Conservation (phyloP, 2,329 filamentous ascomycete species). For the Coniochaeta sp. region DNA sequence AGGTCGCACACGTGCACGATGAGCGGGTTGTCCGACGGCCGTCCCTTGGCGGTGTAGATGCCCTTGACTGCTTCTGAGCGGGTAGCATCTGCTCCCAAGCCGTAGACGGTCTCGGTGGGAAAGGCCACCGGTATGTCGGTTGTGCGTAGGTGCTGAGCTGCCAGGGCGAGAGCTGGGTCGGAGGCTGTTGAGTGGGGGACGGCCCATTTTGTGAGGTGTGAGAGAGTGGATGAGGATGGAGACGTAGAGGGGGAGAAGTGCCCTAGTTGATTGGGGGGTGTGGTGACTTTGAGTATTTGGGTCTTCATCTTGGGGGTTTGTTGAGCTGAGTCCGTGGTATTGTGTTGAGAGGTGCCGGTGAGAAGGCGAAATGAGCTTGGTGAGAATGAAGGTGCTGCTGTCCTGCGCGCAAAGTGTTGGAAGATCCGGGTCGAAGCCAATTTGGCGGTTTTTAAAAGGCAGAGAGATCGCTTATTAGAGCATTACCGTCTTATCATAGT, state of each 20-base stretch:
- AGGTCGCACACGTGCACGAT: conserved; percentile 88
- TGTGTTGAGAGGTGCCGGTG: background rate
- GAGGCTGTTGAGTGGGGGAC: conserved; percentile 16
- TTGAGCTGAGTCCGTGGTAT: background rate
- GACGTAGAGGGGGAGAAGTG: conserved; percentile 7
- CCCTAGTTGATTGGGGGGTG: conserved; percentile 10
- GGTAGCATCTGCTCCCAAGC: conserved; percentile 92
- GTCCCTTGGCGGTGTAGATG: conserved; percentile 87
- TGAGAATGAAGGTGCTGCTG: background rate
- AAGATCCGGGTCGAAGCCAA: background rate
- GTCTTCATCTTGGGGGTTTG: conserved; percentile 12
- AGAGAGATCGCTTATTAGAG: too few relatives aligned
- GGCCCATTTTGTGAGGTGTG: conserved; percentile 34
- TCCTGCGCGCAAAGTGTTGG: conserved; percentile 1
- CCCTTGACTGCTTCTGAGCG: conserved; percentile 74
- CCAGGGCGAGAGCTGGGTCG: conserved; percentile 21
- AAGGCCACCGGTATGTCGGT: conserved; percentile 80
- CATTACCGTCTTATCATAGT: too few relatives aligned
- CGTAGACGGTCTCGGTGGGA: conserved; percentile 96
- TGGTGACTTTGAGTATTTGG: conserved; percentile 13
- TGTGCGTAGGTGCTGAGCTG: conserved; percentile 57
- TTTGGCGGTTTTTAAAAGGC: too few relatives aligned
- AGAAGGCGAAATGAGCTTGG: background rate
- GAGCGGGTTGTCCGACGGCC: conserved; percentile 89
- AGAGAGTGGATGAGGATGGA: background rate